Percentiles rank a stretch among this genome's conserved stretches.
These are phyloP conservation scores for Annulohypoxylon moriforme DNA, from an alignment of 495 filamentous ascomycete genomes.

Conservation along the genomic window DNA sequence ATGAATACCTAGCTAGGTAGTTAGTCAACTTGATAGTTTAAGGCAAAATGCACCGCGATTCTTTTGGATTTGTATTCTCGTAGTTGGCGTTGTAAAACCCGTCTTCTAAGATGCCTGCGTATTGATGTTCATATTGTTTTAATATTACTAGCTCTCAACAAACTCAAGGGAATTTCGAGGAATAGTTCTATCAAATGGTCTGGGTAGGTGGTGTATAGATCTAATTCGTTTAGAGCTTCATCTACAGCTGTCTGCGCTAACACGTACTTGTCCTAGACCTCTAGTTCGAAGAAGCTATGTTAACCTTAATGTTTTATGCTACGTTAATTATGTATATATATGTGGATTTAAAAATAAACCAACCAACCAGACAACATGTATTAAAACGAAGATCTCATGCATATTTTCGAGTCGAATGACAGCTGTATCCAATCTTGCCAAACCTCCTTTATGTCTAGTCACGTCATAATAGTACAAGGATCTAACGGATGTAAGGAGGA, in stretches of 20 bases:
- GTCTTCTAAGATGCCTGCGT: not conserved
- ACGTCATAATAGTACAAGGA: slow-evolving; percentile 38
- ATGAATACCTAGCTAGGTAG: slow-evolving; percentile 11
- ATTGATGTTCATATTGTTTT: not conserved
- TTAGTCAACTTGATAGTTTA: slow-evolving; percentile 25
- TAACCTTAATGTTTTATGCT: not conserved
- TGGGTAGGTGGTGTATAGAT: no score
- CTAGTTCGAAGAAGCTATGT: not conserved
- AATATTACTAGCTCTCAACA: no score
- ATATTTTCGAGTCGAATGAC: slow-evolving; percentile 13
- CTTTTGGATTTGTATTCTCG: not conserved
- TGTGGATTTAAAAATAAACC: not conserved
- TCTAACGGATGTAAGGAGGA: slow-evolving; percentile 16
- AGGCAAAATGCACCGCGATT: slow-evolving; percentile 14
- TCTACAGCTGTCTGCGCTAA: not conserved
- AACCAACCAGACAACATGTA: slow-evolving; percentile 13
- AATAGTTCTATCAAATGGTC: no score
- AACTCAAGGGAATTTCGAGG: no score
- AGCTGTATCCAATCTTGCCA: slow-evolving; percentile 6
- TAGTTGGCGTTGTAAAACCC: not conserved
- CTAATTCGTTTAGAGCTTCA: not conserved
- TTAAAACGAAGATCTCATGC: slow-evolving; percentile 18
- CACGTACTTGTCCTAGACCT: not conserved
- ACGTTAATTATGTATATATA: not conserved
- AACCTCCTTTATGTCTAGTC: slow-evolving; percentile 27